Evolutionary conservation across 2,329 filamentous ascomycete genomes (phyloP).

Genomic region (Aspergillus viridinutans): DNA sequence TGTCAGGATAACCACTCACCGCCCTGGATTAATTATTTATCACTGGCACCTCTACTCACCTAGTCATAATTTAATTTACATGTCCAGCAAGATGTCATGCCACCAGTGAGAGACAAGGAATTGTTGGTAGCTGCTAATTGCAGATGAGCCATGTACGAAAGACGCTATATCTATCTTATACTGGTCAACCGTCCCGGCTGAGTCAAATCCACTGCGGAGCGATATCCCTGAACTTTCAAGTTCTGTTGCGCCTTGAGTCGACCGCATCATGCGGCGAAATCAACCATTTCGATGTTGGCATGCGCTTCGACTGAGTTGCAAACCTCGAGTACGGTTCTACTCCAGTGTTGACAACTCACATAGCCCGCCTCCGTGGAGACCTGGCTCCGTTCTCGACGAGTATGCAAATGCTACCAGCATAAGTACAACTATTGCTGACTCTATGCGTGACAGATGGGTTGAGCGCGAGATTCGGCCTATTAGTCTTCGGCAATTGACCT

Average conservation of each 20-base stretch:
- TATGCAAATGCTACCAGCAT: conserved; percentile 30
- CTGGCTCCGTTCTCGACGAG: conserved; percentile 58
- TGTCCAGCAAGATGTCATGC: conserved; percentile 4
- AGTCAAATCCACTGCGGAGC: conserved; percentile 2
- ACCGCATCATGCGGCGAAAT: conserved; percentile 36
- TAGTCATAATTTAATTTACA: background rate
- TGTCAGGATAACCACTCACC: conserved; percentile 10
- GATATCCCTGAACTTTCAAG: conserved; percentile 9
- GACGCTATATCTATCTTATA: conserved; percentile 5
- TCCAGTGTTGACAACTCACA: conserved; percentile 21
- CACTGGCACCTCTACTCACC: background rate
- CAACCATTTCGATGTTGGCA: conserved; percentile 32
- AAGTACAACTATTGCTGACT: conserved; percentile 11
- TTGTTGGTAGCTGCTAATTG: conserved; percentile 2
- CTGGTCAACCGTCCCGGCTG: conserved; percentile 8
- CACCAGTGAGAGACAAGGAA: conserved; percentile 1
- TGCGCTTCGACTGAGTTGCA: conserved; percentile 20
- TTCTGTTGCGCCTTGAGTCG: conserved; percentile 15
- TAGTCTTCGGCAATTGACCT: conserved; percentile 90
- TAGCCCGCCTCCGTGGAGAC: conserved; percentile 53
- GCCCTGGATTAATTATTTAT: conserved; percentile 3
- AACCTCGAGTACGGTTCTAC: conserved; percentile 20
- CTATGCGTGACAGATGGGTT: conserved; percentile 68
- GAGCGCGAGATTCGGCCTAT: conserved; percentile 90
- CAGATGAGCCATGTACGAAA: conserved; percentile 16